phyloP scores from a whole-genome alignment of 2,329 filamentous ascomycete species.

The Colletotrichum trifolii region DNA sequence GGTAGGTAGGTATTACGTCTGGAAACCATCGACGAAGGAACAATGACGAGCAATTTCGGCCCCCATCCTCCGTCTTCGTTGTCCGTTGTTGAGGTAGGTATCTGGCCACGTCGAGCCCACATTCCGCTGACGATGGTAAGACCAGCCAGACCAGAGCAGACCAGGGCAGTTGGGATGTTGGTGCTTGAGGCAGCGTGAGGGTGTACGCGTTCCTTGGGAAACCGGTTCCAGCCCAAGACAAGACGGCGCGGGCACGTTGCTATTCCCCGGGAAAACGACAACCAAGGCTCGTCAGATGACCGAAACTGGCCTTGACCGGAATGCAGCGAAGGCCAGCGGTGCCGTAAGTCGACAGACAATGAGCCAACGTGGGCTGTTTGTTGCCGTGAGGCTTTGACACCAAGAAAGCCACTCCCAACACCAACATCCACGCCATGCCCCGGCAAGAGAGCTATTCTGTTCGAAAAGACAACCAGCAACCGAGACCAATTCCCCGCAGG shows the following conservation, averaged over 20 bases:
- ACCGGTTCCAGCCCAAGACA: neutral
- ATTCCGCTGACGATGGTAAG: neutral
- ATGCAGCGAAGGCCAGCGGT: neutral
- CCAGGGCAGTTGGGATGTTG: neutral
- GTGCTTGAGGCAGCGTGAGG: neutral
- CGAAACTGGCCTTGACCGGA: neutral
- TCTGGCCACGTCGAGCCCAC: neutral
- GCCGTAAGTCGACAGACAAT: constrained; percentile 14
- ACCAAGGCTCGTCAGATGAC: constrained; percentile 7
- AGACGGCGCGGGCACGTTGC: constrained; percentile 1
- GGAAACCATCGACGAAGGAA: neutral
- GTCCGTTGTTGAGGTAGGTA: neutral
- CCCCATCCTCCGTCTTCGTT: neutral
- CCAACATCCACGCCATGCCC: neutral
- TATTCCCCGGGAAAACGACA: neutral
- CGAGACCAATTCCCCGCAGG: constrained; percentile 12
- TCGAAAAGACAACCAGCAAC: constrained; percentile 6
- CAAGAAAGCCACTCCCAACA: neutral
- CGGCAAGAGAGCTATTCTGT: neutral
- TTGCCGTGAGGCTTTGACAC: constrained; percentile 3
- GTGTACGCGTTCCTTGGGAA: constrained; percentile 5
- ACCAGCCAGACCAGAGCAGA: too few species aligned
- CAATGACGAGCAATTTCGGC: constrained; percentile 7
- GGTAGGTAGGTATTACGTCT: too few species aligned
- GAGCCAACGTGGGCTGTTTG: constrained; percentile 7